phyloP scores from a whole-genome alignment of 2,329 filamentous ascomycete species.

The Aspergillus sergii region DNA sequence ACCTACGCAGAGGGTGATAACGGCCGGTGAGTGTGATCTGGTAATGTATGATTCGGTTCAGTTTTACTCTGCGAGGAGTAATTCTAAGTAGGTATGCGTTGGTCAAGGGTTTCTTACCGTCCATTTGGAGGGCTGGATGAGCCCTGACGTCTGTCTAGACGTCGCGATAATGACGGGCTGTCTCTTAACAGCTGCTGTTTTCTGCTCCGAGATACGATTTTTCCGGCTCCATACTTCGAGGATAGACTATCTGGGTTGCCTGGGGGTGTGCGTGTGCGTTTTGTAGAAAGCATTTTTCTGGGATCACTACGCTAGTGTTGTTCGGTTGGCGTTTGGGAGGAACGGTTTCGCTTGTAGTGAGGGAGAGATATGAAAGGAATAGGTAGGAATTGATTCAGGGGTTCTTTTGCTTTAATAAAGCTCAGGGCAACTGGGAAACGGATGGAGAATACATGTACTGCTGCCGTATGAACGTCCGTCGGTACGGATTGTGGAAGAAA shows the following conservation, averaged over 20 bases:
- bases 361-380: not conserved
- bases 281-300: conserved; percentile 21
- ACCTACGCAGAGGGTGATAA: conserved; percentile 81
- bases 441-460: conserved; percentile 12
- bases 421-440: not conserved
- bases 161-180: conserved; percentile 25
- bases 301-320: conserved; percentile 3
- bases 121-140: conserved; percentile 35
- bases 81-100: not conserved
- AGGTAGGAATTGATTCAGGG: conserved; percentile 5
- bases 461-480: not conserved
- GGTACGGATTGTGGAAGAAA: conserved; percentile 8
- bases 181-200: conserved; percentile 36
- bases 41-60: conserved; percentile 43
- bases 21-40: conserved; percentile 59
- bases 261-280: conserved; percentile 27
- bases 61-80: not conserved
- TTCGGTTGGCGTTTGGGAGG: not conserved
- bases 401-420: not conserved
- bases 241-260: conserved; percentile 37
- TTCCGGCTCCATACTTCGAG: conserved; percentile 46
- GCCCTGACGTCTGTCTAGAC: conserved; percentile 25
- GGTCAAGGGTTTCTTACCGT: conserved; percentile 31
- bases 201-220: conserved; percentile 39
- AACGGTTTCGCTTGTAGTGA: not conserved